These are phyloP conservation scores for Yarrowia sp. DNA, from an alignment of 805 yeast species.

Conservation along the genomic window DNA sequence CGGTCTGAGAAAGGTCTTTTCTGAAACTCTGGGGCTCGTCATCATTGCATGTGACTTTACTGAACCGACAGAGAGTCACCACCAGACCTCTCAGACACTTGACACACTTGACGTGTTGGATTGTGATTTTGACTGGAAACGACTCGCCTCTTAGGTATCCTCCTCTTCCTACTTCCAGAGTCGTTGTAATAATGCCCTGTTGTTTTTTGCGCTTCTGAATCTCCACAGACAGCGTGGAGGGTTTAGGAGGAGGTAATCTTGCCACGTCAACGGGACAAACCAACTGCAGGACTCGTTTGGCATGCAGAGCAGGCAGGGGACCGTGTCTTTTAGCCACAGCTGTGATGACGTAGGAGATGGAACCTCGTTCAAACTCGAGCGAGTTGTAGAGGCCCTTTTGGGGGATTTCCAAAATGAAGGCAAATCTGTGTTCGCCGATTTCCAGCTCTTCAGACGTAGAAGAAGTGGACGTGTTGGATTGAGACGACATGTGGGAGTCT, in stretches of 20 bases:
- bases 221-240: slow-evolving; percentile 60
- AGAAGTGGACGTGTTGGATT: neutral
- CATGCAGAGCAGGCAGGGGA: slow-evolving; percentile 32
- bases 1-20: slow-evolving; percentile 75
- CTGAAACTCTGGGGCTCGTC: slow-evolving; percentile 57
- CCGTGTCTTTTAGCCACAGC: slow-evolving; percentile 40
- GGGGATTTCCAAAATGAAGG: slow-evolving; percentile 81
- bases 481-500: neutral
- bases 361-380: slow-evolving; percentile 81
- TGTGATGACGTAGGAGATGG: slow-evolving; percentile 61
- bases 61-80: slow-evolving; percentile 73
- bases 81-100: slow-evolving; percentile 71
- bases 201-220: slow-evolving; percentile 44
- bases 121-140: slow-evolving; percentile 64
- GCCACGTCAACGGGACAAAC: slow-evolving; percentile 74
- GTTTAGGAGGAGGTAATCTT: slow-evolving; percentile 59
- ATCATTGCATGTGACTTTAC: slow-evolving; percentile 46
- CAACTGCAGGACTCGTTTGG: slow-evolving; percentile 59
- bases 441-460: slow-evolving; percentile 1
- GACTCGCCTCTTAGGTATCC: slow-evolving; percentile 80
- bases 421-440: slow-evolving; percentile 79
- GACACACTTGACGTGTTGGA: slow-evolving; percentile 68
- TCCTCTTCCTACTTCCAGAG: slow-evolving; percentile 51
- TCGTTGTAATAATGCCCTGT: slow-evolving; percentile 40
- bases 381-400: slow-evolving; percentile 66